phyloP scores from a whole-genome alignment of 2,329 filamentous ascomycete genomes.

The Aspergillus pseudoglaucus region DNA sequence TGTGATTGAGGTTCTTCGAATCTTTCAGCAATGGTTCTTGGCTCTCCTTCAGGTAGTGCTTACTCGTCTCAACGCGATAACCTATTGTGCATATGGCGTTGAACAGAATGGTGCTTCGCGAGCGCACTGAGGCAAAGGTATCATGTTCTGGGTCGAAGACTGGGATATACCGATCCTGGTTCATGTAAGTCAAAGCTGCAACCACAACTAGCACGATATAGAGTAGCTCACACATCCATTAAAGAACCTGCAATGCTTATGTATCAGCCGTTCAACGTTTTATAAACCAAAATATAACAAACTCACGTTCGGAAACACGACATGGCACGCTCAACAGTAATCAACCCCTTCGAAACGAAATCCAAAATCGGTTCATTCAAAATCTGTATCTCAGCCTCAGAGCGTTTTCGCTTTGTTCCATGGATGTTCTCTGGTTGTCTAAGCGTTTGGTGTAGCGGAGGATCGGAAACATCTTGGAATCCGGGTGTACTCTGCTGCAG shows the following conservation, averaged over 20 bases:
- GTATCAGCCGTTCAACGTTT: too few species aligned
- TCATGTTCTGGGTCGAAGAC: conserved; percentile 44
- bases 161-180: conserved; percentile 43
- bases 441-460: not conserved
- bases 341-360: conserved; percentile 29
- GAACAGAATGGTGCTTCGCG: conserved; percentile 46
- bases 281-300: too few species aligned
- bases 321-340: conserved; percentile 27
- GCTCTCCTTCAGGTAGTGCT: not conserved
- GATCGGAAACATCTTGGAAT: not conserved
- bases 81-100: conserved; percentile 49
- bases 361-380: conserved; percentile 27
- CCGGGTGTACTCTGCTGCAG: not conserved
- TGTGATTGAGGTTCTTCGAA: conserved; percentile 20
- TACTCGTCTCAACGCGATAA: conserved; percentile 38
- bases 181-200: not conserved
- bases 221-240: conserved; percentile 30
- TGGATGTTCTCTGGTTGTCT: conserved; percentile 5
- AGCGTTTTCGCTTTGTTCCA: conserved; percentile 21
- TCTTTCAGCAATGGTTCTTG: not conserved
- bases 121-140: conserved; percentile 40
- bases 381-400: conserved; percentile 29
- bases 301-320: conserved; percentile 28
- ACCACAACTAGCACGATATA: not conserved
- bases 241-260: conserved; percentile 23